Evolutionary conservation across 495 filamentous ascomycete genomes (phyloP).

Genomic region (Paragyromitra xinjiangensis): DNA sequence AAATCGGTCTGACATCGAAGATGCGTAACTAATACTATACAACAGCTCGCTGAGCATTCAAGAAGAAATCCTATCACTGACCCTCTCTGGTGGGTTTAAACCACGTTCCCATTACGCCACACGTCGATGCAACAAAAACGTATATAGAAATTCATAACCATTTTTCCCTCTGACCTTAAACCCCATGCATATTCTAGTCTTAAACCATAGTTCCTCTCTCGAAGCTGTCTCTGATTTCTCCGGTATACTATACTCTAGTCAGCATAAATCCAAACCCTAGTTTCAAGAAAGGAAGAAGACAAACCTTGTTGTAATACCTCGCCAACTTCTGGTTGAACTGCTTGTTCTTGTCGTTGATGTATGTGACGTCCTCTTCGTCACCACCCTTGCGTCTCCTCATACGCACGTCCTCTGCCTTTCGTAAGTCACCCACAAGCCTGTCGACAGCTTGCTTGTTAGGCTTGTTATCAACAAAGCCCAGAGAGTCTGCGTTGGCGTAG

Average conservation of each 20-base stretch:
- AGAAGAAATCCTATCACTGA: constrained; percentile 28
- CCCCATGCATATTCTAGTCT: constrained; percentile 36
- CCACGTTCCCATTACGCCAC: constrained; percentile 43
- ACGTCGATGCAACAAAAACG: constrained; percentile 38
- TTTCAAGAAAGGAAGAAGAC: constrained; percentile 40
- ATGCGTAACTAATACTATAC: constrained; percentile 23
- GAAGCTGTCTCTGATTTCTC: constrained; percentile 96
- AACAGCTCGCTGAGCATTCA: constrained; percentile 18
- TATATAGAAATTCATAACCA: constrained; percentile 28
- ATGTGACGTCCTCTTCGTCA: constrained; percentile 88
- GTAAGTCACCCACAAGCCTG: constrained; percentile 81
- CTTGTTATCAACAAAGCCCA: constrained; percentile 82
- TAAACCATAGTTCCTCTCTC: constrained; percentile 93
- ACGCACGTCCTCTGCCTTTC: constrained; percentile 84
- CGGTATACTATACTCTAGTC: constrained; percentile 75
- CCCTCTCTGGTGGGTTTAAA: constrained; percentile 31
- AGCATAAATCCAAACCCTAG: constrained; percentile 48
- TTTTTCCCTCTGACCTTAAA: constrained; percentile 5
- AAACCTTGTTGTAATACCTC: constrained; percentile 93
- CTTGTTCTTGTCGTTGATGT: constrained; percentile 99
- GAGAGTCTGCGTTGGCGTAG: constrained; percentile 84
- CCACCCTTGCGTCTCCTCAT: constrained; percentile 82
- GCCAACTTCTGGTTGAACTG: constrained; percentile 97
- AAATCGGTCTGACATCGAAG: constrained; percentile 16
- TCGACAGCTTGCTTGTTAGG: constrained; percentile 92